Evolutionary conservation across 495 filamentous ascomycete species (phyloP).

Genomic region (Glarea lozoyensis): DNA sequence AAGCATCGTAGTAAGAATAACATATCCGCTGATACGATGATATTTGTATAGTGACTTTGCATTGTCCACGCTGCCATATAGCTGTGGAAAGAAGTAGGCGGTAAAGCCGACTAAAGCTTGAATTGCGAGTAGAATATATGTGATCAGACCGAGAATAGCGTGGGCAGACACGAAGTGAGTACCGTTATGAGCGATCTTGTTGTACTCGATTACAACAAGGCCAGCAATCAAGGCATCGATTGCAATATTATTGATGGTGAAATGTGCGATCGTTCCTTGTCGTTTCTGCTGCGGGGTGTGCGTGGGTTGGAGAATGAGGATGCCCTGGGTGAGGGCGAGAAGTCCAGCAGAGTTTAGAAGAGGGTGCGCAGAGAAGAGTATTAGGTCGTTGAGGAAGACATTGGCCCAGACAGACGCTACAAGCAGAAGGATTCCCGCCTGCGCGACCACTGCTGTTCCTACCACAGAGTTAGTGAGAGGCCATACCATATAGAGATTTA

Average conservation of each 20-base stretch:
- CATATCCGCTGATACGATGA: slow-evolving; percentile 73
- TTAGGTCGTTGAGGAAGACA: slow-evolving; percentile 55
- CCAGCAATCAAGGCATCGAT: slow-evolving; percentile 53
- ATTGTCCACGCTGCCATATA: slow-evolving; percentile 70
- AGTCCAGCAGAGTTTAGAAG: slow-evolving; percentile 71
- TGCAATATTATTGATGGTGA: slow-evolving; percentile 53
- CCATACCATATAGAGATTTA: slow-evolving; percentile 1
- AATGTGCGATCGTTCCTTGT: slow-evolving; percentile 62
- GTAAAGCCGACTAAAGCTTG: slow-evolving; percentile 74
- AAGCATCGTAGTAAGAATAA: slow-evolving; percentile 57
- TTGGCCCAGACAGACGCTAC: slow-evolving; percentile 63
- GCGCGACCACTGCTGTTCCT: slow-evolving; percentile 62
- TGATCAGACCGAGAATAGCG: slow-evolving; percentile 68
- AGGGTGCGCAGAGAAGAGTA: slow-evolving; percentile 81
- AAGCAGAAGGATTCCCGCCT: slow-evolving; percentile 49
- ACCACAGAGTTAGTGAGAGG: slow-evolving; percentile 4
- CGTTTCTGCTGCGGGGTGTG: slow-evolving; percentile 64
- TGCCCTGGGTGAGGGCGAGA: slow-evolving; percentile 64
- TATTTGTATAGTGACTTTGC: slow-evolving; percentile 85
- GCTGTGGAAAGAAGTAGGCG: slow-evolving; percentile 58
- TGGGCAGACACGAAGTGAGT: slow-evolving; percentile 71
- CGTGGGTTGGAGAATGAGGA: slow-evolving; percentile 85
- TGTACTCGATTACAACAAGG: slow-evolving; percentile 71
- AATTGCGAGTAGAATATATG: slow-evolving; percentile 58
- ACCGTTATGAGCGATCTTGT: slow-evolving; percentile 55